Conservation (phyloP, 352 stramenopile species). For the Aphanomyces astaci region DNA sequence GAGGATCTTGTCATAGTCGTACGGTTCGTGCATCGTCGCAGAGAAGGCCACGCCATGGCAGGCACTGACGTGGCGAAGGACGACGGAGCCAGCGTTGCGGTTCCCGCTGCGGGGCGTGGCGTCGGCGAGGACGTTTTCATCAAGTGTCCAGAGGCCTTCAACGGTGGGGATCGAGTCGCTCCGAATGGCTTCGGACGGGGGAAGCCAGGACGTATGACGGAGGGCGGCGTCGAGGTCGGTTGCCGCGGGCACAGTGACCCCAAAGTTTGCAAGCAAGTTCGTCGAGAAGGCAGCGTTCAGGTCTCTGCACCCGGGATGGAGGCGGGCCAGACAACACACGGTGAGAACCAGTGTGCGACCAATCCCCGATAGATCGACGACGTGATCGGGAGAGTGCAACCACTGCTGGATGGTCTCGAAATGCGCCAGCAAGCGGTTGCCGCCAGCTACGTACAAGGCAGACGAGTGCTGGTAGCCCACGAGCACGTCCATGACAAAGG, state of each 20-base stretch:
- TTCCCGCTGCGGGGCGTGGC: constrained; percentile 29
- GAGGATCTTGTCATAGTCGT: constrained; percentile 31
- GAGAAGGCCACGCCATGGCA: constrained; percentile 55
- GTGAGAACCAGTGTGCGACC: not conserved
- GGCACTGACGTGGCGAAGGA: constrained; percentile 47
- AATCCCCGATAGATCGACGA: not conserved
- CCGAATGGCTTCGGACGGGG: constrained; percentile 26
- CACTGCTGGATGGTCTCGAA: constrained; percentile 24
- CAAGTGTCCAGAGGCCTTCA: constrained; percentile 70
- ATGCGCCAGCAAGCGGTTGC: constrained; percentile 37
- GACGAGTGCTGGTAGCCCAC: constrained; percentile 71
- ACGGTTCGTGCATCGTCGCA: constrained; percentile 42
- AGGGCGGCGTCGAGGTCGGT: constrained; percentile 37
- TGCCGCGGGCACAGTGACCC: constrained; percentile 32
- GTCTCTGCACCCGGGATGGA: not conserved
- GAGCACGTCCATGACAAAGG: constrained; percentile 29
- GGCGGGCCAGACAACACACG: not conserved
- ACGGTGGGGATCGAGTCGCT: constrained; percentile 45
- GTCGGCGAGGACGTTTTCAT: constrained; percentile 65
- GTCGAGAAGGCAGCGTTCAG: constrained; percentile 6
- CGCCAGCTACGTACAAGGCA: constrained; percentile 41
- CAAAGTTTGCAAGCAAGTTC: constrained; percentile 38
- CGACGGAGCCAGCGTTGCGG: constrained; percentile 61
- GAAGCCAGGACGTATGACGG: constrained; percentile 53
- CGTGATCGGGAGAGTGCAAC: not conserved